Base-by-base conservation (phyloP, 2,329 filamentous ascomycete species). In the Trichophyton simii region DNA sequence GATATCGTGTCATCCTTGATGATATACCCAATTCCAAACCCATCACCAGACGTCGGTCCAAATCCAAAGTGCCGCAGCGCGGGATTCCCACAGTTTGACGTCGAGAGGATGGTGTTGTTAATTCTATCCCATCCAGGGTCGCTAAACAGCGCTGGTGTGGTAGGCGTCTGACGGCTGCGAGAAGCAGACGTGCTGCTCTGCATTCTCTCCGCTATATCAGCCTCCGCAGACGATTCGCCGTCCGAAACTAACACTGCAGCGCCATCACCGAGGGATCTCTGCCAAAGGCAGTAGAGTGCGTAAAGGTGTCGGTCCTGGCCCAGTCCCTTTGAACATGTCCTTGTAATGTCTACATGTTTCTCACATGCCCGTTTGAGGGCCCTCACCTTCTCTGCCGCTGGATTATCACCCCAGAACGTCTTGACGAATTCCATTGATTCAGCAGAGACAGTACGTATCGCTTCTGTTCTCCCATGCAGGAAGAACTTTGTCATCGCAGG, bases 21-120 rank as follows among this genome's bases (percentile, higher is more conserved):
- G 69, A 99, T 97, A 77, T 99, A 99, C 1, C 94, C 94, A 61
- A 99, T 96, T 34, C 94, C 94, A 70, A 97, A 97, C 0, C 94
- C 94, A 66, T 96, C 91, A 1, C 86, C 92, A 0, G 89, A 92
- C 0, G 92, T 95, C 1, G 94, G 94, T 0, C 94, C 94, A 71
- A 99, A 99, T 2, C 94, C 94, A 69, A 99, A 99, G 68, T 97
- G 92, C 1, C 94, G 86, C 18, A 99, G 84, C 0, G 87, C 90
- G 0, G 94, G 94, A 74, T 97, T 99, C 63, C 94, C 94, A 74
- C 94, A 99, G 79, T 99, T 99, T n/a, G 91, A 96, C 0, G 94
- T 97, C 5, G 89, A 95, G 44, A 99, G 79, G 65, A 97, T 89
- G 7, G 92, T 97, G 65, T 83, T 95, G 78, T 97, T 97, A 66